Base-by-base conservation (phyloP, 352 stramenopile species). In the Pythium aristosporum region DNA sequence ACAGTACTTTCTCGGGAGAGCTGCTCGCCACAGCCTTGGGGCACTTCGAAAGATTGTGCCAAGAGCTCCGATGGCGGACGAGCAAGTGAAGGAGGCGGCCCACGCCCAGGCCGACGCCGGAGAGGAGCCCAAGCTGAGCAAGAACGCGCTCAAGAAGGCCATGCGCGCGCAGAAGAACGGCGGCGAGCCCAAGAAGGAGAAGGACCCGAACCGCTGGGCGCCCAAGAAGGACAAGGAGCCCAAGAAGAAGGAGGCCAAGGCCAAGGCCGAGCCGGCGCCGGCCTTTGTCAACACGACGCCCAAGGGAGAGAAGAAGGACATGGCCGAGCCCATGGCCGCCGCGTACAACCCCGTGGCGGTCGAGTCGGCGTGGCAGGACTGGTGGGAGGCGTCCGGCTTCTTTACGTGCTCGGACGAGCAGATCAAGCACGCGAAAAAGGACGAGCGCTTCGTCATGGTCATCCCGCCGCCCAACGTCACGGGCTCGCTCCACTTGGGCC, bases 371-470 rank as follows among this genome's bases (percentile, higher is more conserved):
- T 99, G 98, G 98, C 96, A 99, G 77, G 94, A 97, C 67, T 99
- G 97, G 96, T 99, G 97, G 98, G 96, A 99, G 73, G 80, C 82
- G 23, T 79, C 73, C 36, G 96, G 96, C 47, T 99, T 96, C 84
- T 99, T 99, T 80, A 90, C 82, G 53, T 97, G 96, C 73, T 87
- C 97, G 66, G 84, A 96, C 30, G 76, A 93, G 16, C 82, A 87
- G 61, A 92, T 91, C 61, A 79, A 85, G 46, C 74, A 75, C 34
- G 80, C 82, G 13, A 87, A 88, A 61, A 67, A 82, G 13, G 72
- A 91, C 36, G 91, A 99, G 58, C 85, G 83, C 69, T 99, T 99
- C 73, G 88, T 99, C 59, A 99, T 99, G 94, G 97, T 99, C 54
- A 94, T 96, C 61, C 82, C 87, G 7, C 85, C 85, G 12, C 89